These are phyloP conservation scores for Cokeromyces recurvatus DNA, from an alignment of 371 early-diverging fungal genomes.

Conservation along the genomic window DNA sequence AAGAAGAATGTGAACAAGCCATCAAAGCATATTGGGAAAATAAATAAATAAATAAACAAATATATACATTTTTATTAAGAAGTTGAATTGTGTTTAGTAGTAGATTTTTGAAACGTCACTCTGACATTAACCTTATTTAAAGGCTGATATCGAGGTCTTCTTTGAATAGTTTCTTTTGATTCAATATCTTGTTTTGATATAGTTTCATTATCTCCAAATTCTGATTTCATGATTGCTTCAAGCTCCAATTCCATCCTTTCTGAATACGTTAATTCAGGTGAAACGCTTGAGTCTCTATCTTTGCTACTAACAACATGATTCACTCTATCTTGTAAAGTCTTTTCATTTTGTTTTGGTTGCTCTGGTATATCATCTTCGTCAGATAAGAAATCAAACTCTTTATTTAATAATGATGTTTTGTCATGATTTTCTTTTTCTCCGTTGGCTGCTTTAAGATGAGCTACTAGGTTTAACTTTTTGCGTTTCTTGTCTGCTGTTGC, in stretches of 20 bases:
- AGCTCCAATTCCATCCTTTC: constrained; percentile 21
- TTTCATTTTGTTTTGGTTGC: neutral
- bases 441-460: constrained; percentile 16
- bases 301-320: neutral
- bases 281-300: constrained; percentile 1
- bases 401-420: neutral
- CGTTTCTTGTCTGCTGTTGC: constrained; percentile 10
- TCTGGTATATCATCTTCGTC: constrained; percentile 15
- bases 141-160: constrained; percentile 17
- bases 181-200: neutral
- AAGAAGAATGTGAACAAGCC: constrained; percentile 50
- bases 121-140: constrained; percentile 16
- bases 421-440: constrained; percentile 13
- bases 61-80: neutral
- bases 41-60: neutral
- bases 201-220: constrained; percentile 6
- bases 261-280: constrained; percentile 15
- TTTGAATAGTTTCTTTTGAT: neutral
- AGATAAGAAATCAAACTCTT: constrained; percentile 10
- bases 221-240: constrained; percentile 13
- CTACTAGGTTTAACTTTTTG: constrained; percentile 18
- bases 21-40: constrained; percentile 32
- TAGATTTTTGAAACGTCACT: constrained; percentile 17
- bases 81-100: too few species aligned
- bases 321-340: too few species aligned